A percentile compares a stretch with the other conserved stretches of the same genome.
phyloP scores from a whole-genome alignment of 768 basidiomycete species.

The Amanita subjunquillea region DNA sequence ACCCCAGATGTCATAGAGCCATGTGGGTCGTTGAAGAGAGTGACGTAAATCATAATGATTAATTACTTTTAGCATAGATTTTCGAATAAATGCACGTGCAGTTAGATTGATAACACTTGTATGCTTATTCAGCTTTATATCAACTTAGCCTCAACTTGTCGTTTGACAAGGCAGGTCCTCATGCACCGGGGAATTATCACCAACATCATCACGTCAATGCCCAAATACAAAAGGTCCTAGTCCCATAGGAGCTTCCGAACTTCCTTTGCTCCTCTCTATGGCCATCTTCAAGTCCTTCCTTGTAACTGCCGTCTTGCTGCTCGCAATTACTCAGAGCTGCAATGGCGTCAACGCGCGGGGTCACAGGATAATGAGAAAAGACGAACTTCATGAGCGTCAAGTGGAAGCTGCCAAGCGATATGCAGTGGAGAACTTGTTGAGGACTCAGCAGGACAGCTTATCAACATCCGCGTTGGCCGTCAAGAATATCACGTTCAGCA shows the following conservation, averaged over 20 bases:
- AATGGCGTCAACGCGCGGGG: neutral
- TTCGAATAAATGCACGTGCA: neutral
- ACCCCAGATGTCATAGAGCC: conserved; percentile 4
- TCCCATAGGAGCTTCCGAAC: neutral
- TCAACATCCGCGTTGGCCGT: conserved; percentile 3
- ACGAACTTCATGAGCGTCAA: conserved; percentile 34
- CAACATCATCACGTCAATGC: too few species aligned
- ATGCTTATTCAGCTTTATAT: too few species aligned
- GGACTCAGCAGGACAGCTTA: neutral
- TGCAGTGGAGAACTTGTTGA: conserved; percentile 9
- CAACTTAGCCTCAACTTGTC: too few species aligned
- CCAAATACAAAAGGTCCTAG: neutral
- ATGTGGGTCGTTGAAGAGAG: neutral
- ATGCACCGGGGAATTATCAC: too few species aligned
- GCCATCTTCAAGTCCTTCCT: neutral
- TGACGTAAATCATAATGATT: neutral
- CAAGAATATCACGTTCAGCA: conserved; percentile 63
- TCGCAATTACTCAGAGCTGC: too few species aligned
- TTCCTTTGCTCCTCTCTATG: neutral
- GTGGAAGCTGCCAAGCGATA: conserved; percentile 37
- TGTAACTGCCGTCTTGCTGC: neutral
- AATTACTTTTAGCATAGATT: neutral
- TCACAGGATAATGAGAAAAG: conserved; percentile 23
- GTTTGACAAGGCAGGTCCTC: too few species aligned
- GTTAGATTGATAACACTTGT: too few species aligned